Conservation (phyloP, 2,329 filamentous ascomycete genomes). For the Purpureocillium takamizusanense region DNA sequence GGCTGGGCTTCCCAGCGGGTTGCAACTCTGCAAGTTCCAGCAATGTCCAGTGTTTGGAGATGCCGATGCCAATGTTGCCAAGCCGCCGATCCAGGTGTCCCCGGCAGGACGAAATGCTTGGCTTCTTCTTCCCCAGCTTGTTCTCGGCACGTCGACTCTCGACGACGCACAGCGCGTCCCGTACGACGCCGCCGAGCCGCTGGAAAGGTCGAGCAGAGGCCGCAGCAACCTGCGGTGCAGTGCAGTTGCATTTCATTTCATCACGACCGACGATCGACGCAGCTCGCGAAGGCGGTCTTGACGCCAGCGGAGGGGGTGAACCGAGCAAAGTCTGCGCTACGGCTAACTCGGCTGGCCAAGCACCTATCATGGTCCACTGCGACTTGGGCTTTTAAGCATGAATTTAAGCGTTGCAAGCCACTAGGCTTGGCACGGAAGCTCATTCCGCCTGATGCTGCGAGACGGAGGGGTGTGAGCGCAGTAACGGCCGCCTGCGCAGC, state of each 20-base stretch:
- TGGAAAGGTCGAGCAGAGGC: too few relatives aligned
- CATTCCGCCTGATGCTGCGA: conserved; percentile 6
- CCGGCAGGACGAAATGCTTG: neutral
- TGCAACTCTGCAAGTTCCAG: too few relatives aligned
- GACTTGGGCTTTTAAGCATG: conserved; percentile 34
- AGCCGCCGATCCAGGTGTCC: conserved; percentile 1
- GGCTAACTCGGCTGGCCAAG: conserved; percentile 10
- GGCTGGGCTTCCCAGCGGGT: too few relatives aligned
- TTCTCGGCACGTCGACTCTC: too few relatives aligned
- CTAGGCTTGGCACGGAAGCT: conserved; percentile 28
- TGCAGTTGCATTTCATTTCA: too few relatives aligned
- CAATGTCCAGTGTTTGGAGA: too few relatives aligned
- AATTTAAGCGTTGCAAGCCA: conserved; percentile 41
- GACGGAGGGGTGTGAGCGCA: neutral
- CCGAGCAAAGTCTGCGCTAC: conserved; percentile 6
- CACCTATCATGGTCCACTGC: conserved; percentile 1
- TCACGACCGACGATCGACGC: too few relatives aligned
- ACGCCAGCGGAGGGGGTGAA: conserved; percentile 1
- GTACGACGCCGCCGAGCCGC: too few relatives aligned
- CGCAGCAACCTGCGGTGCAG: too few relatives aligned
- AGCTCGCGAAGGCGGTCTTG: too few relatives aligned
- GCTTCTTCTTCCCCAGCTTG: conserved; percentile 1
- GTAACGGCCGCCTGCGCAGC: neutral
- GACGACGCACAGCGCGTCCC: too few relatives aligned
- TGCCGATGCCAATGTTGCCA: neutral